Percentiles rank a stretch among this genome's conserved stretches.
These are phyloP conservation scores for Phyllosticta citriasiana DNA, from an alignment of 2,329 filamentous ascomycete species.

Conservation along the genomic window DNA sequence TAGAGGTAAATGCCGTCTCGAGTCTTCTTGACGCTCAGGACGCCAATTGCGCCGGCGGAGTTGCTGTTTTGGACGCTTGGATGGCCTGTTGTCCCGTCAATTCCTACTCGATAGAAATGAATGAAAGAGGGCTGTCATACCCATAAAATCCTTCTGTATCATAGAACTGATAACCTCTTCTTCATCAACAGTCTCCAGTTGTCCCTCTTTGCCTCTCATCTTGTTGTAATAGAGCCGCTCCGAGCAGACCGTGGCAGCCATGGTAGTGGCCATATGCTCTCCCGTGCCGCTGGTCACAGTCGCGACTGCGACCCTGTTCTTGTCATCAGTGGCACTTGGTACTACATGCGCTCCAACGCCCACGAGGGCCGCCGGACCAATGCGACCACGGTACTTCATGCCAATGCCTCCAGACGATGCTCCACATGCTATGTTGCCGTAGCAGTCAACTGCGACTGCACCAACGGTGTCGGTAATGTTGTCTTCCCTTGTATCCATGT, in stretches of 20 bases:
- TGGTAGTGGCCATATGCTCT: slow-evolving; percentile 94
- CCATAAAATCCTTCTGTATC: slow-evolving; percentile 84
- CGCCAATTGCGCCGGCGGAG: slow-evolving; percentile 79
- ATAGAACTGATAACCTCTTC: slow-evolving; percentile 71
- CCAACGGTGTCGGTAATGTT: slow-evolving; percentile 89
- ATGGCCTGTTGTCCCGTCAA: slow-evolving; percentile 41
- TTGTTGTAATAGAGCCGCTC: slow-evolving; percentile 70
- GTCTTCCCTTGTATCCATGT: slow-evolving; percentile 34
- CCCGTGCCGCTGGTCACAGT: slow-evolving; percentile 89
- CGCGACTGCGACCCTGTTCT: slow-evolving; percentile 60
- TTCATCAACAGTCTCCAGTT: slow-evolving; percentile 54
- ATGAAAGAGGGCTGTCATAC: slow-evolving; percentile 26
- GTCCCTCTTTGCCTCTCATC: slow-evolving; percentile 49
- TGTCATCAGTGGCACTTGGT: slow-evolving; percentile 62
- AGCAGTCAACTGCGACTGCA: slow-evolving; percentile 81
- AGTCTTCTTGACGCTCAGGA: slow-evolving; percentile 82
- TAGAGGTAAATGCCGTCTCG: slow-evolving; percentile 69
- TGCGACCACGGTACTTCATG: slow-evolving; percentile 89
- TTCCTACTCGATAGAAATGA: not conserved
- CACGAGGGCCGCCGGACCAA: slow-evolving; percentile 86
- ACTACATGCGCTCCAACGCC: slow-evolving; percentile 85
- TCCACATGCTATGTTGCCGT: slow-evolving; percentile 81
- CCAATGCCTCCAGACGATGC: slow-evolving; percentile 97
- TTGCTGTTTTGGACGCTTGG: slow-evolving; percentile 72
- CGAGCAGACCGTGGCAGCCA: slow-evolving; percentile 79